phyloP scores from a whole-genome alignment of 176 grass and related monocot genomes.

The Canna indica region DNA sequence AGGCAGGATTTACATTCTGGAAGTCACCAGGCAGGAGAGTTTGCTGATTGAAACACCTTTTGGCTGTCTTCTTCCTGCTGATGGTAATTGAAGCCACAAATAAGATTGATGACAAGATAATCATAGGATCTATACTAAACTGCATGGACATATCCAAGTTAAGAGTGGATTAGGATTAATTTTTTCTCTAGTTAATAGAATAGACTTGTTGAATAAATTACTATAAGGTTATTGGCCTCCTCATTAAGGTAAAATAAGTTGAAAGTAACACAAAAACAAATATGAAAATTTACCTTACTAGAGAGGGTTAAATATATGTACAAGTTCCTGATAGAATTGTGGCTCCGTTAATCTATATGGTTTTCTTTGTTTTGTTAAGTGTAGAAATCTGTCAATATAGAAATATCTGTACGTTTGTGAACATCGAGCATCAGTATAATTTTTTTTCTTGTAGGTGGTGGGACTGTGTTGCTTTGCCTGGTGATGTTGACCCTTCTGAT shows the following conservation, averaged over 20 bases:
- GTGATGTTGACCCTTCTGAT: conserved; percentile 54
- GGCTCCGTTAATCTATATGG: not conserved
- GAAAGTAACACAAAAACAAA: not conserved
- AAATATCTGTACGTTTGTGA: not conserved
- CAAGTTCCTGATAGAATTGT: not conserved
- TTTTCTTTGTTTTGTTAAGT: not conserved
- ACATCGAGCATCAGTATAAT: not conserved
- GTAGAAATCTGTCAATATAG: not conserved
- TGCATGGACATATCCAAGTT: not conserved
- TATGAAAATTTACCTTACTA: not conserved
- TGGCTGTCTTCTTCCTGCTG: not conserved
- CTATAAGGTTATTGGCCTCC: not conserved
- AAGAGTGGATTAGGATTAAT: not conserved
- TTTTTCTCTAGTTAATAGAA: not conserved
- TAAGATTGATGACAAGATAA: not conserved
- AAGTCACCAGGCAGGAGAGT: not conserved
- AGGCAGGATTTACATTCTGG: not conserved
- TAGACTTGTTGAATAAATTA: not conserved
- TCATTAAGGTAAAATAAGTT: not conserved
- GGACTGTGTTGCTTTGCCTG: conserved; percentile 91
- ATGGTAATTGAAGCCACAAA: not conserved
- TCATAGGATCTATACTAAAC: not conserved
- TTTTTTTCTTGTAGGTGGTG: conserved; percentile 67
- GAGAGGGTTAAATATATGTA: not conserved
- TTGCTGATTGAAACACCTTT: not conserved